Percentiles rank a stretch among this genome's conserved stretches.
Conservation (phyloP, 805 yeast genomes). For the Candida insectorum region DNA sequence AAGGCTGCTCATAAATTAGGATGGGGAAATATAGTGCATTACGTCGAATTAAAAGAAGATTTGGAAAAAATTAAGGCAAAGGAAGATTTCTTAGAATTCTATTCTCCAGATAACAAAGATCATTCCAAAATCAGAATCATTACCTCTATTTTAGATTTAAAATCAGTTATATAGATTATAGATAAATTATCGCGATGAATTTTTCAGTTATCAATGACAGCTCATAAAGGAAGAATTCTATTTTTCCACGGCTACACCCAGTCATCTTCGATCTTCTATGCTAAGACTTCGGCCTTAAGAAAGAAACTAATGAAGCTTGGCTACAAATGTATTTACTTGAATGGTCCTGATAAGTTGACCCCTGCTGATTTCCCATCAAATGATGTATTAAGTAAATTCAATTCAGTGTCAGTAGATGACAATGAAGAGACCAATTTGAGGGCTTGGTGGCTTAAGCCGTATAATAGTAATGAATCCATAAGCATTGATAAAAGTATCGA, state of each 20-base stretch:
- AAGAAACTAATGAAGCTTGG: conserved; percentile 66
- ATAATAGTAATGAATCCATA: conserved; percentile 36
- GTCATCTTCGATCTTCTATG: conserved; percentile 77
- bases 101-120: conserved; percentile 32
- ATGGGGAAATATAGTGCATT: conserved; percentile 69
- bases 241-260: conserved; percentile 92
- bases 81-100: conserved; percentile 30
- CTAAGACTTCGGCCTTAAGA: conserved; percentile 85
- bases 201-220: not conserved
- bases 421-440: conserved; percentile 35
- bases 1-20: conserved; percentile 70
- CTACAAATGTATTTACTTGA: conserved; percentile 69
- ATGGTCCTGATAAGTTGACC: conserved; percentile 69
- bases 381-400: conserved; percentile 50
- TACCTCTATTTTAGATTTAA: conserved; percentile 30
- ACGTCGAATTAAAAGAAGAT: conserved; percentile 67
- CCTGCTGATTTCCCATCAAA: conserved; percentile 75
- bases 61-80: conserved; percentile 27
- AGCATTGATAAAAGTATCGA: conserved; percentile 52
- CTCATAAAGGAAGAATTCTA: conserved; percentile 51
- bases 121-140: conserved; percentile 28
- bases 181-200: not conserved
- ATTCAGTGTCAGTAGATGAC: conserved; percentile 33
- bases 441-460: conserved; percentile 77
- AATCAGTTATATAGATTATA: conserved; percentile 1